A percentile compares a stretch with the other conserved stretches of the same genome.
phyloP scores from a whole-genome alignment of 345 rosid genomes.

The sweet orange (Citrus sinensis) region DVS_A1.0 CM039162.1:30927501-30928000 shows the following conservation, averaged over 20 bases:
- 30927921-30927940: slow-evolving; percentile 3
- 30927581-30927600: slow-evolving; percentile 14
- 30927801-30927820: neutral
- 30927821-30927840: slow-evolving; percentile 10
- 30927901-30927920: neutral
- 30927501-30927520: slow-evolving; percentile 3
- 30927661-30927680: neutral
- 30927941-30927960: neutral
- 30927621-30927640: neutral
- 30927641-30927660: neutral
- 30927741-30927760: slow-evolving; percentile 12
- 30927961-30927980: neutral
- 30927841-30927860: slow-evolving; percentile 1
- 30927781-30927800: neutral
- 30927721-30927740: neutral
- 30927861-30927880: neutral
- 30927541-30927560: slow-evolving; percentile 13
- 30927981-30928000: neutral
- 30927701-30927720: too few species aligned
- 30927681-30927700: neutral
- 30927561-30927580: slow-evolving; percentile 21
- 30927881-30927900: slow-evolving; percentile 1
- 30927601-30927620: slow-evolving; percentile 4
- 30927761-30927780: slow-evolving; percentile 3
- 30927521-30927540: neutral